phyloP scores from a whole-genome alignment of 805 yeast genomes.

The Blastobotrys chiropterorum region DNA sequence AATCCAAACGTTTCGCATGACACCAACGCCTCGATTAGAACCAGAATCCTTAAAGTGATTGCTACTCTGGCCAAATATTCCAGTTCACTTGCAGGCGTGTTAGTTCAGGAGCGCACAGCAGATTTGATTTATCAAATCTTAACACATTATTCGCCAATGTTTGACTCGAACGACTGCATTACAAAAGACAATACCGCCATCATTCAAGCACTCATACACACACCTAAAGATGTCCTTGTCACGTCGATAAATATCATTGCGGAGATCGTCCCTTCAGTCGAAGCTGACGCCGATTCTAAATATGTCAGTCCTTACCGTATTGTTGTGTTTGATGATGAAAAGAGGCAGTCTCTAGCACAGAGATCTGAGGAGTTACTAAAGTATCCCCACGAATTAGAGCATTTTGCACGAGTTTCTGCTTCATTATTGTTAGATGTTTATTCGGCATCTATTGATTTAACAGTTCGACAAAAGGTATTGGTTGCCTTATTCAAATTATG shows the following conservation, averaged over 20 bases:
- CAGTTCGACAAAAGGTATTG: constrained; percentile 52
- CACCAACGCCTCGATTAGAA: constrained; percentile 8
- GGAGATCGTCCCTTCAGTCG: constrained; percentile 46
- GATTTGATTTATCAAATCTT: constrained; percentile 44
- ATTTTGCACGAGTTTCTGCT: constrained; percentile 18
- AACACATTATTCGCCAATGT: constrained; percentile 39
- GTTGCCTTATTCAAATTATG: constrained; percentile 49
- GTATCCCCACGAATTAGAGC: constrained; percentile 17
- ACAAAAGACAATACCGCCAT: constrained; percentile 38
- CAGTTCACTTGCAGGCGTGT: constrained; percentile 36
- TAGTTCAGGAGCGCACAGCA: constrained; percentile 47
- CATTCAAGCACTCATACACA: constrained; percentile 66
- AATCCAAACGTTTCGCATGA: constrained; percentile 15
- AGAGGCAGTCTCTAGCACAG: constrained; percentile 15
- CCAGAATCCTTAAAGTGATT: constrained; percentile 17
- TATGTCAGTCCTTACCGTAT: constrained; percentile 16
- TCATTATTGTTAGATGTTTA: constrained; percentile 55
- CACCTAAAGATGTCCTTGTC: constrained; percentile 59
- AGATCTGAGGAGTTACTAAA: constrained; percentile 13
- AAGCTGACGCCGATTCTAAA: constrained; percentile 4
- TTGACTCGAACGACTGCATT: constrained; percentile 18
- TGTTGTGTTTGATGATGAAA: constrained; percentile 24
- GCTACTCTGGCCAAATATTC: constrained; percentile 41
- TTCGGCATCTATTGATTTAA: constrained; percentile 65
- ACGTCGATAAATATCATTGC: constrained; percentile 51